Evolutionary conservation across 2,329 filamentous ascomycete species (phyloP), one percentile per base, ranked within the genome.

Genomic region (Dactylella cylindrospora): DNA sequence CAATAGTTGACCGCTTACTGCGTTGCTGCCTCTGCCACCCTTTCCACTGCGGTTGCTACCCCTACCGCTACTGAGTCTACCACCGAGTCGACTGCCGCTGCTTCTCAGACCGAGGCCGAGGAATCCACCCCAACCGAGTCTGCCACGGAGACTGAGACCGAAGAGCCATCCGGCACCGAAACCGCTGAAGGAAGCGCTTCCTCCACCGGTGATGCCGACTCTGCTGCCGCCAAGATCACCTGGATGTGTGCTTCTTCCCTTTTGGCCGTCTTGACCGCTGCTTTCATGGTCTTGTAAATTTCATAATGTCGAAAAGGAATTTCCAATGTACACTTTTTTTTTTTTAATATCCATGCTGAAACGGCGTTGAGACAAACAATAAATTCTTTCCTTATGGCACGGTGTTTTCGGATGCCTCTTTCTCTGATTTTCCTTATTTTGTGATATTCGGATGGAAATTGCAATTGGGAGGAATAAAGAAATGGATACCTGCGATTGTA

Each of bases 201-300:
- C 3, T 19, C 36, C 19, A 23, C 17, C 19, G 35, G 35, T 20
- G 3, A 36, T 7, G 38, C 57, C n/a, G 39, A 41, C 32, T 44
- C 35, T 12, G 38, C 41, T 32, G 57, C 53, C 8, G 38, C 49
- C 19, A 49, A 62, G 49, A 54, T 62, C 8, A 62, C 57, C 49
- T 62, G 57, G 57, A 62, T 62, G 57, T 62, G 57, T 26, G 57
- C 57, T 13, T 62, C 57, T 13, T 62, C 57, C 9, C 57, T 62
- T 25, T 39, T 62, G 57, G 57, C 57, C 12, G 57, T 62, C 20
- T 35, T 62, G 39, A 62, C 57, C 3, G 57, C 57, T 54, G 57
- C 57, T 28, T 62, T 62, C 38, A 62, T 62, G 57, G 57, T 41
- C 10, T 62, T 62, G 57, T 62, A 54, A 38, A 45, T 40, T n/a